phyloP scores from a whole-genome alignment of 768 basidiomycete species.

The Leccinum variicolor region DNA sequence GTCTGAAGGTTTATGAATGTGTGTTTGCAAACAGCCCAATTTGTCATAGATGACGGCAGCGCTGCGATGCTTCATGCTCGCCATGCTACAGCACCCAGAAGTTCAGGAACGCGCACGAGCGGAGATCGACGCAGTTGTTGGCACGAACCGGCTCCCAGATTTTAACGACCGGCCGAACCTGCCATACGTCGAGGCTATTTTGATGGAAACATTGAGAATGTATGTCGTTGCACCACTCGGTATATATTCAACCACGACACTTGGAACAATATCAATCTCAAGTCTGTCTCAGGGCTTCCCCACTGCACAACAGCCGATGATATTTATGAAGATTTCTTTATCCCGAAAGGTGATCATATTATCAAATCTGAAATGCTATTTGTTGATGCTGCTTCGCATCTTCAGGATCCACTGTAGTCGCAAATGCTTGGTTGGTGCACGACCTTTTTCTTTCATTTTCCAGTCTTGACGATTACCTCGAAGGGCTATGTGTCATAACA shows the following conservation, averaged over 20 bases:
- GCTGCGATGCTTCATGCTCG: slow-evolving; percentile 27
- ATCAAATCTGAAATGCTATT: neutral
- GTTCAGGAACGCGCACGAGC: slow-evolving; percentile 29
- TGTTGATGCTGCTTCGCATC: neutral
- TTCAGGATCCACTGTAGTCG: slow-evolving; percentile 17
- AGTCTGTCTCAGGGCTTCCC: slow-evolving; percentile 11
- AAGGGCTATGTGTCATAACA: slow-evolving; percentile 18
- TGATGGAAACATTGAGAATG: slow-evolving; percentile 31
- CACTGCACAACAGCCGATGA: slow-evolving; percentile 19
- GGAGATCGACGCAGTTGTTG: slow-evolving; percentile 30
- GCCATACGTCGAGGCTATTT: slow-evolving; percentile 30
- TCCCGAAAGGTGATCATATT: slow-evolving; percentile 19
- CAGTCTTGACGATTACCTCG: neutral
- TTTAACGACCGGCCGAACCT: slow-evolving; percentile 21
- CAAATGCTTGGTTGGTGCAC: slow-evolving; percentile 20
- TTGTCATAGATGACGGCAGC: slow-evolving; percentile 7
- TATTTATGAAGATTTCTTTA: slow-evolving; percentile 17
- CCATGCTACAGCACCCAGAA: slow-evolving; percentile 32
- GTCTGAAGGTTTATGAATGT: neutral
- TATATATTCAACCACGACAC: slow-evolving; percentile 5
- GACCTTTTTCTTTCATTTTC: neutral
- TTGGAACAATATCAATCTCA: neutral
- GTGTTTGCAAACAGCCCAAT: neutral
- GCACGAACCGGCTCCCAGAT: slow-evolving; percentile 25
- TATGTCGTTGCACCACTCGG: slow-evolving; percentile 27